Percentiles rank a stretch among this genome's conserved stretches.
These are phyloP conservation scores for Fusarium coffeatum DNA, from an alignment of 2,329 filamentous ascomycete species.

Conservation along the genomic window DNA sequence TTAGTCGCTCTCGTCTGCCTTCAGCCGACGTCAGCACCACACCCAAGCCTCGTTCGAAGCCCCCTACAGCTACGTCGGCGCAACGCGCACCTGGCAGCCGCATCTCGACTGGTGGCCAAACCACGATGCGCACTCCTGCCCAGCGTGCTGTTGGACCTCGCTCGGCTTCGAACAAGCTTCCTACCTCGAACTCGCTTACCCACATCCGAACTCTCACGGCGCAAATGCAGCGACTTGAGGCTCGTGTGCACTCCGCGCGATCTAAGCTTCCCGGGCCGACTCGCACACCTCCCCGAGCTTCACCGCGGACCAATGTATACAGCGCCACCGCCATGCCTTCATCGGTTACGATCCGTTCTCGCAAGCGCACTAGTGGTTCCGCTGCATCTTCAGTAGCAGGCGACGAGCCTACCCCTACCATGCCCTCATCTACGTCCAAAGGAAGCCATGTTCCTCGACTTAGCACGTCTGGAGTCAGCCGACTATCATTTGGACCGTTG, in stretches of 20 bases:
- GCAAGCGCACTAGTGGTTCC: constrained; percentile 74
- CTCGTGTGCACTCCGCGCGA: constrained; percentile 88
- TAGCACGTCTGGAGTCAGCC: constrained; percentile 71
- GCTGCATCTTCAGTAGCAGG: constrained; percentile 62
- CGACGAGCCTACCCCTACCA: constrained; percentile 64
- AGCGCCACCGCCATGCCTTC: constrained; percentile 61
- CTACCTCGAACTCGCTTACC: constrained; percentile 78
- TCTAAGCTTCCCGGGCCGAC: constrained; percentile 90
- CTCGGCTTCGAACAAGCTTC: constrained; percentile 62
- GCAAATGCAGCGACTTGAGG: constrained; percentile 96
- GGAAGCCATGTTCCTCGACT: constrained; percentile 67
- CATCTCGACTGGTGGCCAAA: constrained; percentile 60
- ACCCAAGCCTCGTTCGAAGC: constrained; percentile 67
- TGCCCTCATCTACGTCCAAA: constrained; percentile 52
- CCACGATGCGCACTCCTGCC: constrained; percentile 60
- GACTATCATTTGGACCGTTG: constrained; percentile 72
- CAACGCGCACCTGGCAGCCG: constrained; percentile 54
- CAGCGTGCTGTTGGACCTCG: constrained; percentile 67
- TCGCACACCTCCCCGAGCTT: constrained; percentile 80
- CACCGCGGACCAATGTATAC: constrained; percentile 70
- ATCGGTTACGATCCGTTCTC: constrained; percentile 73
- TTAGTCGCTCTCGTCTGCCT: constrained; percentile 59
- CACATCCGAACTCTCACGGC: constrained; percentile 95
- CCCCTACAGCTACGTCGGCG: constrained; percentile 49
- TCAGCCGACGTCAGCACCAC: constrained; percentile 66